Percentiles rank a stretch among this genome's conserved stretches.
phyloP scores from a whole-genome alignment of 1,284 basidiomycete species.

The Ganoderma lingzhi region DNA sequence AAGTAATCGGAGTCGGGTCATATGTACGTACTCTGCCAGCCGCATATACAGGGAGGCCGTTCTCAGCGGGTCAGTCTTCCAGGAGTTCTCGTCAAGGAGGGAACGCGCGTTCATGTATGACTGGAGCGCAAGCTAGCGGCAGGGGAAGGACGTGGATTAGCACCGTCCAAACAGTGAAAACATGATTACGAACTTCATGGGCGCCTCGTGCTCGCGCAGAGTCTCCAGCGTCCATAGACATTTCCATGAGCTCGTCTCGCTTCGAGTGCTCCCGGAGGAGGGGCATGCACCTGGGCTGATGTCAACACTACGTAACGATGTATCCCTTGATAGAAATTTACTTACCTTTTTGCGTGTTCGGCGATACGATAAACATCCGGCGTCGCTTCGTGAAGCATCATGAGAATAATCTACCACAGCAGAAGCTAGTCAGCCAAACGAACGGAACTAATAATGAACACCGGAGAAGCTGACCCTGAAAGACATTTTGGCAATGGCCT shows the following conservation, averaged over 20 bases:
- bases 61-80: conserved; percentile 55
- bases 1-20: background rate
- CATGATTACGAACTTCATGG: conserved; percentile 59
- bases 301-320: conserved; percentile 1
- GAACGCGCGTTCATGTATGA: conserved; percentile 65
- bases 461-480: conserved; percentile 53
- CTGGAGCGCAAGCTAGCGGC: conserved; percentile 63
- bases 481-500: conserved; percentile 71
- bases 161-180: background rate
- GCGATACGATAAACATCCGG: conserved; percentile 72
- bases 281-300: conserved; percentile 58
- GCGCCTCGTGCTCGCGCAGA: conserved; percentile 74
- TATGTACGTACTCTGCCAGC: conserved; percentile 63
- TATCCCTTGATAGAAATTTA: conserved; percentile 3
- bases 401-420: conserved; percentile 65
- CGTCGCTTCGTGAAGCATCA: conserved; percentile 69
- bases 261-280: conserved; percentile 66
- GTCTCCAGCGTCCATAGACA: conserved; percentile 72
- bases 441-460: background rate
- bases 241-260: conserved; percentile 64
- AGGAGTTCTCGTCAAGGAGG: conserved; percentile 60
- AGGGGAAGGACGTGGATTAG: background rate
- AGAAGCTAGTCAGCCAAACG: conserved; percentile 1
- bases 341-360: conserved; percentile 69
- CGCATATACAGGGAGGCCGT: conserved; percentile 62